Conservation (phyloP, 129 eudicot genomes). For the Heracleum sosnowskyi region DNA sequence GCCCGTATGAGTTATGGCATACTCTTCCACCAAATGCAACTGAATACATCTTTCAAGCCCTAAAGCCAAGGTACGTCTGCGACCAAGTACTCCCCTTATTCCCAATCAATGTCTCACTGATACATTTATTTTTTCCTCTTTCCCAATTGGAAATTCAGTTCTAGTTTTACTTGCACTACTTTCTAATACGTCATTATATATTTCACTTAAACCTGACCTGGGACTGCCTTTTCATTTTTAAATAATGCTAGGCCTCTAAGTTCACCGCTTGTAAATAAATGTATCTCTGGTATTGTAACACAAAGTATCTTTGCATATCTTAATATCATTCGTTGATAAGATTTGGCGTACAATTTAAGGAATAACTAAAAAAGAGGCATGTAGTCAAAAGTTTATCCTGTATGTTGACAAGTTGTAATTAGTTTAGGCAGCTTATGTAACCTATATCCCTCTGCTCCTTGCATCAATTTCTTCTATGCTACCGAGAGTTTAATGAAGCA, state of each 20-base stretch:
- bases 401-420: not conserved
- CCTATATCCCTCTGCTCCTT: not conserved
- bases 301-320: not conserved
- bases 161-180: not conserved
- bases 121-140: not conserved
- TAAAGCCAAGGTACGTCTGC: constrained; percentile 34
- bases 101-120: too few species aligned
- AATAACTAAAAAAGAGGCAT: not conserved
- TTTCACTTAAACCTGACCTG: not conserved
- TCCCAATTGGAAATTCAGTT: not conserved
- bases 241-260: not conserved
- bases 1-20: constrained; percentile 36
- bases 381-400: not conserved
- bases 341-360: not conserved
- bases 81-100: not conserved
- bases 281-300: not conserved
- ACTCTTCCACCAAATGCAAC: constrained; percentile 54
- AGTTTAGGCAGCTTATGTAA: not conserved
- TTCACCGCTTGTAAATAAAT: not conserved
- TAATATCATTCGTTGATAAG: not conserved
- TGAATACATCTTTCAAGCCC: constrained; percentile 52
- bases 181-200: not conserved
- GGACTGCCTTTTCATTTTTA: not conserved
- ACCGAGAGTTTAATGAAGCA: too few species aligned
- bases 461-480: not conserved